Evolutionary conservation across 768 basidiomycete species (phyloP).

Genomic region (Boletus bicolor): DNA sequence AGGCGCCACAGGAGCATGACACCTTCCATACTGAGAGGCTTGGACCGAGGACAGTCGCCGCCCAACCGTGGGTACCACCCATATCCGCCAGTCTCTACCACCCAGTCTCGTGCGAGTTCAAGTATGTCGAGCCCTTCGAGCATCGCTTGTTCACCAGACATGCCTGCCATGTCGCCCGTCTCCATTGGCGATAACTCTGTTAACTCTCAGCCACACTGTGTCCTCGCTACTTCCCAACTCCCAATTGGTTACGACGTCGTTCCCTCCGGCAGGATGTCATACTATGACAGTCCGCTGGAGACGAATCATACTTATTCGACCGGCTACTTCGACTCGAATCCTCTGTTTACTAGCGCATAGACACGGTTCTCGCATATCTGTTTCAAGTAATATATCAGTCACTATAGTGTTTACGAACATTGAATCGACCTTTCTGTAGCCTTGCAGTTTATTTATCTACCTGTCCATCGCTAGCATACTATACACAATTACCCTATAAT

Average conservation of each 20-base stretch:
- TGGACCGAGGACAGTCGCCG: conserved; percentile 47
- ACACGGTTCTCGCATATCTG: not conserved
- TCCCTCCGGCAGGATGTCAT: conserved; percentile 26
- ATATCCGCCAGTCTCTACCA: conserved; percentile 37
- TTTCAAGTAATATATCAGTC: conserved; percentile 20
- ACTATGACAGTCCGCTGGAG: conserved; percentile 27
- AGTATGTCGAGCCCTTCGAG: conserved; percentile 31
- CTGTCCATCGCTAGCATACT: conserved; percentile 14
- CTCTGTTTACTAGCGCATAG: conserved; percentile 25
- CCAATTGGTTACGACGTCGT: conserved; percentile 22
- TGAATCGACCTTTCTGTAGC: conserved; percentile 24
- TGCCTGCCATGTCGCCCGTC: conserved; percentile 20
- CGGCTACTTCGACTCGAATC: conserved; percentile 22
- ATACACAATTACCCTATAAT: conserved; percentile 10
- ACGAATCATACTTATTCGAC: conserved; percentile 19
- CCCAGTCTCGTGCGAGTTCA: conserved; percentile 30
- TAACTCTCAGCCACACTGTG: conserved; percentile 20
- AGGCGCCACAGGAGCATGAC: conserved; percentile 77
- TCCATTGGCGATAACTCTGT: conserved; percentile 13
- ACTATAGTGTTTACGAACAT: conserved; percentile 17
- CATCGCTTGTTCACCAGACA: conserved; percentile 29
- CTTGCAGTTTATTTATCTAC: conserved; percentile 24
- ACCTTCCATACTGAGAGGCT: conserved; percentile 55
- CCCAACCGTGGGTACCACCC: conserved; percentile 55
- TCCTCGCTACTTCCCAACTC: conserved; percentile 19